These are phyloP conservation scores for Paramarasmius palmivorus DNA, from an alignment of 1,284 basidiomycete species.

Conservation along the genomic window DNA sequence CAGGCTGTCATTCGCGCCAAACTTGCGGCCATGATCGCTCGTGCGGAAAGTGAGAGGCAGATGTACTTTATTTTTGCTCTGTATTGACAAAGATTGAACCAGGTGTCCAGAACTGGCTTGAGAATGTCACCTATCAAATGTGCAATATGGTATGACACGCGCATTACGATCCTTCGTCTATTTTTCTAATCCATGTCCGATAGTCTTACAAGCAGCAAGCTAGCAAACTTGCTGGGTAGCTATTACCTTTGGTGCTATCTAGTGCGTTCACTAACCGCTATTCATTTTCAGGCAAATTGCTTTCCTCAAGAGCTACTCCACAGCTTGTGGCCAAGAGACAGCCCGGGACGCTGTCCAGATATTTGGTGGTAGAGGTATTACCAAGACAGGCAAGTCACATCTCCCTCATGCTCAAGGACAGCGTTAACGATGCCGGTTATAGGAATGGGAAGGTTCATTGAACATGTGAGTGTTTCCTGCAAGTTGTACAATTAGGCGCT, in stretches of 20 bases:
- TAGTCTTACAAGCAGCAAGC: slow-evolving; percentile 60
- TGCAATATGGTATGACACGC: slow-evolving; percentile 66
- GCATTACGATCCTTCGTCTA: neutral
- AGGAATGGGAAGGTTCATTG: slow-evolving; percentile 69
- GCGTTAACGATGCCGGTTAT: slow-evolving; percentile 18
- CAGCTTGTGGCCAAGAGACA: slow-evolving; percentile 67
- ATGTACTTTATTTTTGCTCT: no score
- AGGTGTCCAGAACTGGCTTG: slow-evolving; percentile 80
- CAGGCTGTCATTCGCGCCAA: slow-evolving; percentile 86
- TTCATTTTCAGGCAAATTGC: slow-evolving; percentile 67
- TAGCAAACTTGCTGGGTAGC: slow-evolving; percentile 61
- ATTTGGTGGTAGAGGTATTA: slow-evolving; percentile 81
- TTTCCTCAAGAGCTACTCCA: slow-evolving; percentile 75
- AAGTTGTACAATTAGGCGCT: slow-evolving; percentile 8
- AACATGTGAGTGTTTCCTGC: slow-evolving; percentile 53
- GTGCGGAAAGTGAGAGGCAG: slow-evolving; percentile 53
- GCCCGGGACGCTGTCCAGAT: slow-evolving; percentile 81
- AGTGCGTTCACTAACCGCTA: slow-evolving; percentile 8
- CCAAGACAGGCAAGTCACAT: slow-evolving; percentile 55
- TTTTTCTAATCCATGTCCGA: slow-evolving; percentile 10
- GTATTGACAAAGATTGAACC: neutral
- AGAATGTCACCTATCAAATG: slow-evolving; percentile 92
- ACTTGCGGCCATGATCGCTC: slow-evolving; percentile 84
- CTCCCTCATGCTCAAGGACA: neutral
- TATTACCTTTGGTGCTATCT: neutral